Base-by-base conservation (phyloP, 805 yeast species). In the Candida germanica region DNA sequence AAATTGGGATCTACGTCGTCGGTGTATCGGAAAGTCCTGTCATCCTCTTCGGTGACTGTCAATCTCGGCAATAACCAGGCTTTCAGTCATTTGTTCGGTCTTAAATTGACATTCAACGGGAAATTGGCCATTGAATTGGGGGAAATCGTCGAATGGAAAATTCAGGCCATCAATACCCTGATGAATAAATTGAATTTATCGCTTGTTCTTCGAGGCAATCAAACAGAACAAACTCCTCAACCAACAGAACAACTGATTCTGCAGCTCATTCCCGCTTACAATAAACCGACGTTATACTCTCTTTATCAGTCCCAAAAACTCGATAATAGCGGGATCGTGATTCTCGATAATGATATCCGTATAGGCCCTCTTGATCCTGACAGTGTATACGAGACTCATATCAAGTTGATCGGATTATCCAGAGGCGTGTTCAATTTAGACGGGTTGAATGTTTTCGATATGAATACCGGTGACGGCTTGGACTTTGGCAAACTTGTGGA, bases 401-500 rank as follows among this genome's bases (percentile, higher is more conserved):
- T 85, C 18, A 66, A 64, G 33, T 54, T 85, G 25, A 60, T 82
- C 31, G 88, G 87, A 0, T 59, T 83, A 10, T 72, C 78, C 27
- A 67, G 69, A 44, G 95, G 95, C 0, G 69, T 80, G 6, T 79
- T 73, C 51, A 73, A 75, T 29, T 58, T 86, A 14, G 78, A 73
- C 36, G 87, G 85, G 2, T 69, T 83, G n/a, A 73, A 73, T 39
- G 64, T 86, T 10, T 69, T 79, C 31, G 94, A 85, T 49, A 61
- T 77, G 8, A 50, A 54, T 24, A 70, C 79, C 13, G 87, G 89
- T 3, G 89, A 83, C 38, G 73, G 77, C 1, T 69, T 79, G 43
- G 88, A 79, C 42, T 80, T 85, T 51, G 88, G 87, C 1, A 72
- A 76, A 39, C 59, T 84, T 35, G 64, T 85, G 24, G 88, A 83